Evolutionary conservation across 1,284 basidiomycete genomes (phyloP).

Genomic region (Leccinum variabile): DNA sequence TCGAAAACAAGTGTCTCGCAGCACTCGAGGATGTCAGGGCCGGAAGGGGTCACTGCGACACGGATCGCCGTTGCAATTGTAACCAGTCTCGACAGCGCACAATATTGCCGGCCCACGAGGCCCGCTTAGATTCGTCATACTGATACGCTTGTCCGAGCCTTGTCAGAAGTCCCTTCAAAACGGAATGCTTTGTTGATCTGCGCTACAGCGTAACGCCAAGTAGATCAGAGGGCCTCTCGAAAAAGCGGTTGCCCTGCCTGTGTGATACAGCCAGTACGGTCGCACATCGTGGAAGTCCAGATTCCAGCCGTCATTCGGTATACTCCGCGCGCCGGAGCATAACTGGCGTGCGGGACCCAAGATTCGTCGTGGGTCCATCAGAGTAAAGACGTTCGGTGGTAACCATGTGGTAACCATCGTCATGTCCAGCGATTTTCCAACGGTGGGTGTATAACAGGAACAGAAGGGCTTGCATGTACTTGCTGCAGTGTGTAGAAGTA

Average conservation of each 20-base stretch:
- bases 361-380: constrained; percentile 30
- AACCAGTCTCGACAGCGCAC: background rate
- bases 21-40: no score
- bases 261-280: constrained; percentile 7
- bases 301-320: constrained; percentile 40
- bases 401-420: constrained; percentile 1
- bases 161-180: constrained; percentile 25
- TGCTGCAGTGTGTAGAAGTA: background rate
- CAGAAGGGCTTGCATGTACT: background rate
- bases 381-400: constrained; percentile 35
- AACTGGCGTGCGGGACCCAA: background rate
- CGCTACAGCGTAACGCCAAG: background rate
- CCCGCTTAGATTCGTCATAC: constrained; percentile 9
- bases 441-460: no score
- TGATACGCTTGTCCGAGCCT: constrained; percentile 29
- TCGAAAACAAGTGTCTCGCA: no score
- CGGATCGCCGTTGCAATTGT: no score
- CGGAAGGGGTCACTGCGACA: no score
- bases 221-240: no score
- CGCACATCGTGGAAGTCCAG: constrained; percentile 38
- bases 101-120: constrained; percentile 23
- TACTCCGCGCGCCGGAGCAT: background rate
- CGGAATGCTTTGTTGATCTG: constrained; percentile 26
- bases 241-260: no score
- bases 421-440: background rate